These are phyloP conservation scores for Sugiyamaella paludigena DNA, from an alignment of 1,139 yeast species.

Conservation along the genomic window DNA sequence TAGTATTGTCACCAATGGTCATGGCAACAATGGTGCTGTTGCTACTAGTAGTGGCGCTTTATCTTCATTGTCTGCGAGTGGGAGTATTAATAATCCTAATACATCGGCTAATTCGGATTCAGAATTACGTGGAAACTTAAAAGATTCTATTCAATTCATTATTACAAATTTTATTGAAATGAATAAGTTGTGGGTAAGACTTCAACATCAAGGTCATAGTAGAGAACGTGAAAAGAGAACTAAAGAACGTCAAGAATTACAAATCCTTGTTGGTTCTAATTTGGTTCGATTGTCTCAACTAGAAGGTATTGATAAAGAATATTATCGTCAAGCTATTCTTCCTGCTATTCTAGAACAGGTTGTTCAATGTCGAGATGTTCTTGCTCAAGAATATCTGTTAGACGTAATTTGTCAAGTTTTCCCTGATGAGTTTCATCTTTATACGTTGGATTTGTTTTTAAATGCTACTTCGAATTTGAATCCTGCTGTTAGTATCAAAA, in stretches of 20 bases:
- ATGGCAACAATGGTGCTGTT: background rate
- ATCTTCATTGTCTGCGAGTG: constrained; percentile 4
- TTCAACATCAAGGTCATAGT: constrained; percentile 94
- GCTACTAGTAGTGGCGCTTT: constrained; percentile 1
- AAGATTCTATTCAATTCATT: constrained; percentile 69
- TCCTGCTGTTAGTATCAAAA: constrained; percentile 66
- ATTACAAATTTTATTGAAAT: constrained; percentile 88
- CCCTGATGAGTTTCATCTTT: constrained; percentile 87
- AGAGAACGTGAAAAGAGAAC: constrained; percentile 73
- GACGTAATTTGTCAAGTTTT: constrained; percentile 92
- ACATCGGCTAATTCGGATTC: background rate
- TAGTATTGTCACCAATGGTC: constrained; percentile 15
- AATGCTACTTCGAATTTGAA: constrained; percentile 64
- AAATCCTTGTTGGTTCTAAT: constrained; percentile 89
- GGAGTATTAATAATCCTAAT: background rate
- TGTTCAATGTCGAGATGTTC: constrained; percentile 84
- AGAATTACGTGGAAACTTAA: constrained; percentile 44
- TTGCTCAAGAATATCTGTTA: constrained; percentile 86
- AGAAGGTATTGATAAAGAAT: constrained; percentile 64
- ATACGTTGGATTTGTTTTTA: constrained; percentile 66
- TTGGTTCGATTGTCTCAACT: constrained; percentile 85
- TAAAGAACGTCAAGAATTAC: constrained; percentile 81
- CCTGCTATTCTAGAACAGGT: constrained; percentile 88
- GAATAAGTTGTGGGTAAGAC: constrained; percentile 96
- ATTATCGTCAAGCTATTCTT: constrained; percentile 63